These are phyloP conservation scores for Gardenia jasminoides DNA, from an alignment of 257 asterid species.

Conservation along the genomic window DNA sequence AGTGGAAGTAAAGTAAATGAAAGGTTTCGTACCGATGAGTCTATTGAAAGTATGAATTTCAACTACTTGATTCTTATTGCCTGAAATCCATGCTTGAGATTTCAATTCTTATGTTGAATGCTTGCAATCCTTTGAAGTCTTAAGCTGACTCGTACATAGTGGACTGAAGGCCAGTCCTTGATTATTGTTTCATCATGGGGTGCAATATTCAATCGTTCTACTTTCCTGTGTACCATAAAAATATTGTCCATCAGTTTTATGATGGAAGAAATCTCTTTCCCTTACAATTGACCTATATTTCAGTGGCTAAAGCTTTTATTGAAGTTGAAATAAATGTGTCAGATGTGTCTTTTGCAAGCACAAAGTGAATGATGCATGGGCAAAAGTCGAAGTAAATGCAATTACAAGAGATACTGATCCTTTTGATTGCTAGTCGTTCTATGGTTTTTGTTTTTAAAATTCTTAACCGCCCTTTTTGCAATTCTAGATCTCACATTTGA, in stretches of 20 bases:
- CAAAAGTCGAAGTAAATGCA: too few relatives aligned
- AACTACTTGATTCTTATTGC: constrained; percentile 4
- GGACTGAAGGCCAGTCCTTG: neutral
- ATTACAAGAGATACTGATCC: too few relatives aligned
- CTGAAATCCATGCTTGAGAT: neutral
- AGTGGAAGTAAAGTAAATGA: constrained; percentile 87
- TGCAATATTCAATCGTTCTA: neutral
- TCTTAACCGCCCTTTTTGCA: neutral
- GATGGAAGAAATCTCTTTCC: neutral
- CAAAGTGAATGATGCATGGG: neutral
- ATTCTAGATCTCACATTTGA: neutral
- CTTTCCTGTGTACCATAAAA: neutral
- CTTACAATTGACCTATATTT: neutral
- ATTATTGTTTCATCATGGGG: neutral
- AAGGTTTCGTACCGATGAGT: constrained; percentile 89
- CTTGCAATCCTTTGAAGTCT: neutral
- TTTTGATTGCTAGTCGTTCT: too few relatives aligned
- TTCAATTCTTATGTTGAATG: constrained; percentile 1
- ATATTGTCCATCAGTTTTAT: neutral
- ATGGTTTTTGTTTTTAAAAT: too few relatives aligned
- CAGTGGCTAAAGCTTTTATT: neutral
- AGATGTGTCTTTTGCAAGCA: neutral
- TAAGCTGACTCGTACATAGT: neutral
- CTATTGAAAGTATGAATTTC: constrained; percentile 71
- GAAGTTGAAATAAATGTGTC: neutral